Evolutionary conservation across 1,284 basidiomycete genomes (phyloP), one percentile per base, ranked within the genome.

Genomic region (Pisolithus thermaeus): DNA sequence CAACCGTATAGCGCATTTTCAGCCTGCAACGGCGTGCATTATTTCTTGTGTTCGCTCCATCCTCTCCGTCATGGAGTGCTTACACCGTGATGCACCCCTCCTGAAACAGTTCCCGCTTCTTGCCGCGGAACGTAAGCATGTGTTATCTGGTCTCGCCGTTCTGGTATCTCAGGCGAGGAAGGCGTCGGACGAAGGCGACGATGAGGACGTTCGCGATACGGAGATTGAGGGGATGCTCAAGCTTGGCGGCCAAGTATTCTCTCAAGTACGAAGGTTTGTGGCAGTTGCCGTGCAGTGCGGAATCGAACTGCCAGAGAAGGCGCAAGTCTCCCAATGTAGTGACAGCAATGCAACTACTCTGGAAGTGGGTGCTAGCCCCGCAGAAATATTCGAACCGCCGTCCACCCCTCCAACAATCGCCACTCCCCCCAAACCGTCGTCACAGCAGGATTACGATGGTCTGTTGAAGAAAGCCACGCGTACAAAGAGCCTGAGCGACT

Each of bases 31-130:
- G 1, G 87, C 87, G 7, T 94, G 87, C 64, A 90, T 98, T 58
- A 96, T 99, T 60, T 94, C 92, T 3, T 92, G 92, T 50, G 92
- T 99, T 37, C 88, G 96, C n/a, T 83, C 87, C 23, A 85, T 96
- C 16, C 78, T 99, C 39, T 82, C 85, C 25, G 81, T 88, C 9
- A 87, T 92, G 12, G 90, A 90, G 55, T 97, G 93, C 57, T 76
- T 97, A 25, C 84, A 84, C 35, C 87, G 92, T 52, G 91, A 96
- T 55, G 87, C 92, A 1, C 74, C 78, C 0, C 70, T 89, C 12
- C 77, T 98, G 30, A 79, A 78, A 51, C 75, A 75, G 25, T 83
- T 84, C 60, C 81, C 88, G 0, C 59, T 76, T 1, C 77, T 98
- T 23, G 83, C 82, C 3, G 79, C 83, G 52, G 87, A 92, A 63